Evolutionary conservation across 805 yeast species (phyloP).

Genomic region (Pichia californica): DNA sequence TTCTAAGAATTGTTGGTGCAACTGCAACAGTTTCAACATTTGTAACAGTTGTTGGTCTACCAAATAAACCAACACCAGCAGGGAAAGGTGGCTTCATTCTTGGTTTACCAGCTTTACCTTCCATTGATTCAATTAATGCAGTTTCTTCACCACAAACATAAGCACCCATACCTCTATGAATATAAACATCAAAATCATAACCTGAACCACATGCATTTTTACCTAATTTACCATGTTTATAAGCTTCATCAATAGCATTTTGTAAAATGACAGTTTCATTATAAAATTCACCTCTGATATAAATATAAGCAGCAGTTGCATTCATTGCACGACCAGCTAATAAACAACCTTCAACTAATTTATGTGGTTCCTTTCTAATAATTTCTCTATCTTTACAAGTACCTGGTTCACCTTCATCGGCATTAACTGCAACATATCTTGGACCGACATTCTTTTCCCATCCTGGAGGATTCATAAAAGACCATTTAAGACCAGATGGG

Average conservation of each 20-base stretch:
- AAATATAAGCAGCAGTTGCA: conserved; percentile 87
- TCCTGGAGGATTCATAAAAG: conserved; percentile 92
- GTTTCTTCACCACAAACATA: conserved; percentile 92
- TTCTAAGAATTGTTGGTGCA: conserved; percentile 81
- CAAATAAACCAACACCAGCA: conserved; percentile 87
- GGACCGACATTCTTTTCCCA: conserved; percentile 93
- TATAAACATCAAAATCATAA: conserved; percentile 72
- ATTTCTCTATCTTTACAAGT: conserved; percentile 91
- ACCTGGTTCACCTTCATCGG: conserved; percentile 95
- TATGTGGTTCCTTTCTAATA: conserved; percentile 87
- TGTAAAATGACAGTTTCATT: conserved; percentile 72
- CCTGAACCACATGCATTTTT: conserved; percentile 86
- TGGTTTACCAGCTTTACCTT: conserved; percentile 92
- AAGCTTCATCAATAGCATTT: conserved; percentile 82
- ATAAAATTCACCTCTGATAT: conserved; percentile 86
- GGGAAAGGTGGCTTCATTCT: conserved; percentile 94
- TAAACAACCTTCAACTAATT: conserved; percentile 86
- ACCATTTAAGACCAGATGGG: conserved; percentile 88
- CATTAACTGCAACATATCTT: conserved; percentile 80
- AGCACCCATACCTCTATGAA: conserved; percentile 93
- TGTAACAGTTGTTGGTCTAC: conserved; percentile 87
- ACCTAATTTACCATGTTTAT: conserved; percentile 72
- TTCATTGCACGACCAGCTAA: conserved; percentile 89
- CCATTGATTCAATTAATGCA: conserved; percentile 79
- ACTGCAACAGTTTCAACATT: conserved; percentile 90